Percentiles rank a stretch among this genome's conserved stretches.
phyloP scores from a whole-genome alignment of 192 early-diverging fungal species.

The Coemansia sp. region DNA sequence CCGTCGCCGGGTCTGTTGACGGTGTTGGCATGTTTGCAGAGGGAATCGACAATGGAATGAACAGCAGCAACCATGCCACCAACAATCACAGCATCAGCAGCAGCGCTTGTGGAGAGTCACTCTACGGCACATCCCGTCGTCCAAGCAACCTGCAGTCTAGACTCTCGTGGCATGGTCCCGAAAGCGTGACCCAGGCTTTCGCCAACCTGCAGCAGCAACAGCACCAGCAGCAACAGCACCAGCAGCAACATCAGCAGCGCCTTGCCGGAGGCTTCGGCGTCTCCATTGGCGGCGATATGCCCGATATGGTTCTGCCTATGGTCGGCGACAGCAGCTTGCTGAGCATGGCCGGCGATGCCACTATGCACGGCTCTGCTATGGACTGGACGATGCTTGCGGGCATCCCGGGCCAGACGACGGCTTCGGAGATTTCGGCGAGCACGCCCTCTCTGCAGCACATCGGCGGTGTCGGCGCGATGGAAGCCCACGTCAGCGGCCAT shows the following conservation, averaged over 20 bases:
- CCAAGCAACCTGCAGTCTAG: slow-evolving; percentile 30
- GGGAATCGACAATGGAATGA: not conserved
- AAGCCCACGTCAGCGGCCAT: slow-evolving; percentile 14
- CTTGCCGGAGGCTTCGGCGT: slow-evolving; percentile 34
- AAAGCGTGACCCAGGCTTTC: slow-evolving; percentile 48
- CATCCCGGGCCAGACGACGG: slow-evolving; percentile 31
- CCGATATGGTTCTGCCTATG: slow-evolving; percentile 41
- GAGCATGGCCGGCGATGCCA: slow-evolving; percentile 22
- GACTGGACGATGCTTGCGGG: slow-evolving; percentile 53
- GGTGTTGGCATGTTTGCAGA: slow-evolving; percentile 37
- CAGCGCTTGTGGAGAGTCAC: slow-evolving; percentile 12
- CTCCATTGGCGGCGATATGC: slow-evolving; percentile 31
- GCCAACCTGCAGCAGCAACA: slow-evolving; percentile 35
- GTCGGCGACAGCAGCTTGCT: slow-evolving; percentile 30
- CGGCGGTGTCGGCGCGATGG: slow-evolving; percentile 28
- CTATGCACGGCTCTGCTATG: slow-evolving; percentile 23
- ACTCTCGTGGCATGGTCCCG: slow-evolving; percentile 54
- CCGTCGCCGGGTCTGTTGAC: slow-evolving; percentile 24
- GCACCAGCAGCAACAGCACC: slow-evolving; percentile 9
- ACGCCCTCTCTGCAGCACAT: slow-evolving; percentile 42
- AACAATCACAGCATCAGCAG: not conserved
- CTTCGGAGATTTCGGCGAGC: slow-evolving; percentile 15
- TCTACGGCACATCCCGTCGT: slow-evolving; percentile 33
- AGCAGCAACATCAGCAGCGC: slow-evolving; percentile 14
- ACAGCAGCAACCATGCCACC: not conserved